Evolutionary conservation across 2,329 filamentous ascomycete genomes (phyloP), one percentile per base, ranked within the genome.

Genomic region (Periconia sp.): DNA sequence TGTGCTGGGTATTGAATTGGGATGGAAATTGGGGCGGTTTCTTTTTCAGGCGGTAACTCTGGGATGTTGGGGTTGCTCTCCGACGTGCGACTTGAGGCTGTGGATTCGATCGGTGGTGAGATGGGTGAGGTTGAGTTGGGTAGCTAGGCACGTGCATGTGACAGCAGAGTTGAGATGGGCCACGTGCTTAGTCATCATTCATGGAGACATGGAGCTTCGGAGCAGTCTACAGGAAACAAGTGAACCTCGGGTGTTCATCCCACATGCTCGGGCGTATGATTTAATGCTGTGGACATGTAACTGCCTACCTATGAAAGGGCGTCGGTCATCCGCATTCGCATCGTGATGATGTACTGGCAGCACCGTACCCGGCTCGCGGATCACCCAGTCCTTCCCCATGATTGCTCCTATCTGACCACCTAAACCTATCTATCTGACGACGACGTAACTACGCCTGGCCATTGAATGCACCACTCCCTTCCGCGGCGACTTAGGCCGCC

Each of bases 311-410:
- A 37, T 37, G 13, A 37, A 37, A 37, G 23, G 23, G 23, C 3
- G 23, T 19, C 41, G 13, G 11, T 43, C 41, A 43, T 43, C 17
- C 33, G 33, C 33, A 37, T 37, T 37, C 10, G 33, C 33, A 37
- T 37, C 33, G 33, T 37, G 33, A 37, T 11, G 10, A 37, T 37
- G 33, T 37, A n/a, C 33, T 37, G 23, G 23, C 23, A 27, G 41
- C 14, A 43, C 58, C 54, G 52, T 54, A 46, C 54, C 59, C 59
- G 63, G 59, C n/a, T 58, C 56, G 33, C 33, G 33, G 33, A n/a
- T 37, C 33, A 11, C 15, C 5, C 15, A 3, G 10, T n/a, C 10
- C 15, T n/a, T n/a, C 33, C 33, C 13, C 33, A 37, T 37, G 33
- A 37, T 37, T n/a, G n/a, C n/a, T n/a, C n/a, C n/a, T n/a, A n/a